Conservation (phyloP, 352 stramenopile genomes). For the Globisporangium abappressorium region DNA sequence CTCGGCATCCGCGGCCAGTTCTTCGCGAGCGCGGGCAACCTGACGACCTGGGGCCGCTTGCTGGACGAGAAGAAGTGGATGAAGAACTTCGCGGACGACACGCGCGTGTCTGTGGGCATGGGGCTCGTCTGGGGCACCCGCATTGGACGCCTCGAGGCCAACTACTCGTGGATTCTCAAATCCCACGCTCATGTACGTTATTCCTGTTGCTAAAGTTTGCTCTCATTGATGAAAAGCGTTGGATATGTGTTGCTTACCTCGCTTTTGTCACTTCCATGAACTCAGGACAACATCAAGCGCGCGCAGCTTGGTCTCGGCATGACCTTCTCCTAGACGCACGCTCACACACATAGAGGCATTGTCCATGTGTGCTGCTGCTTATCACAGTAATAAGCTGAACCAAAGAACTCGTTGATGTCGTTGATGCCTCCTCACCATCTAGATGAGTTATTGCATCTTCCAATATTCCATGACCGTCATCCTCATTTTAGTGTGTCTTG, state of each 20-base stretch:
- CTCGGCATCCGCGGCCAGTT: conserved; percentile 85
- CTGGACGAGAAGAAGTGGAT: conserved; percentile 90
- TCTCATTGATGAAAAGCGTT: background rate
- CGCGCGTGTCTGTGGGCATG: conserved; percentile 79
- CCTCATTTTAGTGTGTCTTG: background rate
- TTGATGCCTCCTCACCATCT: background rate
- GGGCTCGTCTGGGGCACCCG: conserved; percentile 85
- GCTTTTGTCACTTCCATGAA: conserved; percentile 8
- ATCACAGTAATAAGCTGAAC: background rate
- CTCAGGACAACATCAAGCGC: conserved; percentile 83
- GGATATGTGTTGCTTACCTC: background rate
- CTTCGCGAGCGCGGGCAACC: conserved; percentile 89
- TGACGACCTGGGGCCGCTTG: conserved; percentile 83
- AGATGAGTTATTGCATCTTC: background rate
- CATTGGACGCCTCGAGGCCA: conserved; percentile 87
- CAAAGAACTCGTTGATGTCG: background rate
- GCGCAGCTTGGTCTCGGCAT: conserved; percentile 82
- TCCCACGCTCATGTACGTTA: conserved; percentile 66
- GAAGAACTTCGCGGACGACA: conserved; percentile 86
- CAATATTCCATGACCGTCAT: background rate
- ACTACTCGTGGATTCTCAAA: conserved; percentile 91
- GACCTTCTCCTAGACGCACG: conserved; percentile 69
- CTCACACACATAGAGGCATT: no score
- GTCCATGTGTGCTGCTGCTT: background rate
- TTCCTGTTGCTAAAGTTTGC: background rate